These are phyloP conservation scores for Lycium ferocissimum DNA, from an alignment of 257 asterid genomes.

Conservation along the genomic window DNA sequence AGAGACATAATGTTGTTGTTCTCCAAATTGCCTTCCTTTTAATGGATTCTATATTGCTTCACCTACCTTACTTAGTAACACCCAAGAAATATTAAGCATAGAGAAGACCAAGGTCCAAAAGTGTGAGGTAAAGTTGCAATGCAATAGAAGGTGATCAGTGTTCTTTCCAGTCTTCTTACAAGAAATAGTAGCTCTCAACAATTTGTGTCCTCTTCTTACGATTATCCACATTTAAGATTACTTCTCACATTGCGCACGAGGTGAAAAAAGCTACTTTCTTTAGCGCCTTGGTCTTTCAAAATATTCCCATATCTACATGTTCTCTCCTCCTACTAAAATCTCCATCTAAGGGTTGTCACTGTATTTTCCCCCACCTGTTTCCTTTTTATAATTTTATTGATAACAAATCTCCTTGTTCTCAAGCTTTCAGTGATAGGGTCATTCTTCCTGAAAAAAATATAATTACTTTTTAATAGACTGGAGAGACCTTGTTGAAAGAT, in stretches of 20 bases:
- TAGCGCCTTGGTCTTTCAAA: not conserved
- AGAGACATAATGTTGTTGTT: not conserved
- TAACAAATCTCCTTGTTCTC: not conserved
- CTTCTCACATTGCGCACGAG: not conserved
- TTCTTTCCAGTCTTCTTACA: not conserved
- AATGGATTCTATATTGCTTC: not conserved
- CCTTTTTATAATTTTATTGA: too few species aligned
- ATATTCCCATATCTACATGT: not conserved
- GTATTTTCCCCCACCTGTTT: too few species aligned
- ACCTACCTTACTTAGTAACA: not conserved
- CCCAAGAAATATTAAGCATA: not conserved
- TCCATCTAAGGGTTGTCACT: not conserved
- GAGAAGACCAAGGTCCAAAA: not conserved
- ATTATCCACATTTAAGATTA: not conserved
- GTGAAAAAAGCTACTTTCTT: not conserved
- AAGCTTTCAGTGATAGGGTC: not conserved
- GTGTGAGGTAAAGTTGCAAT: not conserved
- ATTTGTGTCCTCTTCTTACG: not conserved
- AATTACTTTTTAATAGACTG: not conserved
- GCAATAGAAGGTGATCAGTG: not conserved
- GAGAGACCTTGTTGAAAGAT: not conserved
- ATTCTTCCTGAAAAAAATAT: conserved; percentile 6
- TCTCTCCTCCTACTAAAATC: not conserved
- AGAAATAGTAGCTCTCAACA: not conserved
- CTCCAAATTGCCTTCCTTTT: not conserved